Evolutionary conservation across 192 early-diverging fungal species (phyloP).

Genomic region (Coemansia sp.): DNA sequence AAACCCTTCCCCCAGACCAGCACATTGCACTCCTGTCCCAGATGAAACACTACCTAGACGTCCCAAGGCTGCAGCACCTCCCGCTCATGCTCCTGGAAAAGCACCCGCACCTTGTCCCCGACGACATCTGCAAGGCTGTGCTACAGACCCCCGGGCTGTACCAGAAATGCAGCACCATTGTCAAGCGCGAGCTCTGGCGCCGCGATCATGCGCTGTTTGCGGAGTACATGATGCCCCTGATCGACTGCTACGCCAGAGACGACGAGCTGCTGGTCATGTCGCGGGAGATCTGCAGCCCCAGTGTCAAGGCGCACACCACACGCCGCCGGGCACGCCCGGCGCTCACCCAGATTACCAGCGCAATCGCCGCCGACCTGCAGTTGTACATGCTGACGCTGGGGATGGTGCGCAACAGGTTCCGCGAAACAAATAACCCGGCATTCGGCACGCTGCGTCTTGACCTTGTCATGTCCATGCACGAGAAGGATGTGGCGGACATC

Average conservation of each 20-base stretch:
- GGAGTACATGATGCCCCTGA: slow-evolving; percentile 34
- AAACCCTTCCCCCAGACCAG: slow-evolving; percentile 23
- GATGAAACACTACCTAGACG: slow-evolving; percentile 24
- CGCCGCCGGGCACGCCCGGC: slow-evolving; percentile 17
- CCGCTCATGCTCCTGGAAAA: slow-evolving; percentile 38
- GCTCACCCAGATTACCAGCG: slow-evolving; percentile 20
- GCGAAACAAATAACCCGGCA: slow-evolving; percentile 25
- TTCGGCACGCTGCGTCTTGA: slow-evolving; percentile 43
- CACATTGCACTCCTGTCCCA: slow-evolving; percentile 20
- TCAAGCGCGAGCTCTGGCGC: slow-evolving; percentile 43
- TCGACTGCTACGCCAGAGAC: slow-evolving; percentile 13
- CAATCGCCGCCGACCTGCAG: slow-evolving; percentile 29
- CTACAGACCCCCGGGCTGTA: slow-evolving; percentile 20
- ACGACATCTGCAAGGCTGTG: slow-evolving; percentile 29
- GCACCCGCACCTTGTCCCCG: slow-evolving; percentile 25
- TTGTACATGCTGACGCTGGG: slow-evolving; percentile 46
- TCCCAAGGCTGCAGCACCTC: slow-evolving; percentile 32
- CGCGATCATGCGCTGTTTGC: slow-evolving; percentile 24
- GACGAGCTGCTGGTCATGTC: slow-evolving; percentile 24
- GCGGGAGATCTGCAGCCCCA: slow-evolving; percentile 24
- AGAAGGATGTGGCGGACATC: slow-evolving; percentile 20
- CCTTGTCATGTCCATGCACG: slow-evolving; percentile 42
- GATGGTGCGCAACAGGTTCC: slow-evolving; percentile 34
- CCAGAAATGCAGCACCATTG: slow-evolving; percentile 21
- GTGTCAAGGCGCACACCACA: background rate